phyloP scores from a whole-genome alignment of 495 filamentous ascomycete genomes.

The Astrothelium subdiscretum region DNA sequence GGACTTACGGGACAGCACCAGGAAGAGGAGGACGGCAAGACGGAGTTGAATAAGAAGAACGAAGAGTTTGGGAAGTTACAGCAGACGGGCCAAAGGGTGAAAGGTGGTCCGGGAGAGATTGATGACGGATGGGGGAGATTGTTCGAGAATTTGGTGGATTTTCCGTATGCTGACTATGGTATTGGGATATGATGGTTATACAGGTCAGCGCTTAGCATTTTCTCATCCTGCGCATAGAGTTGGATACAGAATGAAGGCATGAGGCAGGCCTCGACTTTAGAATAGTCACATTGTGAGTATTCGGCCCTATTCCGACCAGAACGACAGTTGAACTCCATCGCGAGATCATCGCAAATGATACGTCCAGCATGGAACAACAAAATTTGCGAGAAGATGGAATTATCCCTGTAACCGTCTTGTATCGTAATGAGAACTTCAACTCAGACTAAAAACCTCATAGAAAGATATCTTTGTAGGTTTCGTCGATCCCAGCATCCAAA shows the following conservation, averaged over 20 bases:
- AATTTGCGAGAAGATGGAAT: no score
- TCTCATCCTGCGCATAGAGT: background rate
- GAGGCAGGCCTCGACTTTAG: no score
- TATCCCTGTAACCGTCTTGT: no score
- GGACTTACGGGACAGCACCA: slow-evolving; percentile 61
- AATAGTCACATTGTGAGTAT: no score
- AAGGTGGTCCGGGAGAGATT: slow-evolving; percentile 18
- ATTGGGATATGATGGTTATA: slow-evolving; percentile 10
- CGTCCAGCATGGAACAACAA: no score
- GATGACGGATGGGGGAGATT: slow-evolving; percentile 21
- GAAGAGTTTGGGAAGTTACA: slow-evolving; percentile 33
- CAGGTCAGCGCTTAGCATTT: background rate
- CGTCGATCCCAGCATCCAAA: no score
- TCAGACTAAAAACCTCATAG: no score
- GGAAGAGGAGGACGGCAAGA: slow-evolving; percentile 35
- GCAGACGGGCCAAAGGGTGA: slow-evolving; percentile 15
- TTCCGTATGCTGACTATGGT: slow-evolving; percentile 20
- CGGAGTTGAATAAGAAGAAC: slow-evolving; percentile 29
- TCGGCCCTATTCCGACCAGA: no score
- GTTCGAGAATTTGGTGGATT: slow-evolving; percentile 13
- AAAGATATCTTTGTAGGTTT: no score
- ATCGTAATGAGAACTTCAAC: no score
- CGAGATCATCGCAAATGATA: no score
- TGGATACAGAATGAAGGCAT: background rate
- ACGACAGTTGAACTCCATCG: no score